Evolutionary conservation across 1,284 basidiomycete genomes (phyloP).

Genomic region (Leccinum solheimii): DNA sequence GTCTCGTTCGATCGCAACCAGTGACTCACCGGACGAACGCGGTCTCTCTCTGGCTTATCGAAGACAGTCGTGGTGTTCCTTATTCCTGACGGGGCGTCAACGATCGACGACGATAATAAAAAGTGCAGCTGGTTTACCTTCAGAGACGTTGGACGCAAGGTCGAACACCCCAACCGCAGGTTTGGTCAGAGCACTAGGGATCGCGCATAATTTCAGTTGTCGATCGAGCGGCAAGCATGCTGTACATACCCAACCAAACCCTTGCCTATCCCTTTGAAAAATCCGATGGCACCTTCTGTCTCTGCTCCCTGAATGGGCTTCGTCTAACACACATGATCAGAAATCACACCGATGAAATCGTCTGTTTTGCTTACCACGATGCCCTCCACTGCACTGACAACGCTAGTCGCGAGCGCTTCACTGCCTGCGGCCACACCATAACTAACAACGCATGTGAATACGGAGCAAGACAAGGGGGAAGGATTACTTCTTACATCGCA

Average conservation of each 20-base stretch:
- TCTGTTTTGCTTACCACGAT: slow-evolving; percentile 66
- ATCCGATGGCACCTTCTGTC: slow-evolving; percentile 90
- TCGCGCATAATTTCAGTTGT: slow-evolving; percentile 15
- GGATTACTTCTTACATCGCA: slow-evolving; percentile 69
- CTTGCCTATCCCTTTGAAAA: slow-evolving; percentile 98
- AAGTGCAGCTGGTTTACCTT: slow-evolving; percentile 52
- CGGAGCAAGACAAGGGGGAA: slow-evolving; percentile 1
- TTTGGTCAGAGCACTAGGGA: slow-evolving; percentile 83
- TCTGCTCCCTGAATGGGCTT: slow-evolving; percentile 98
- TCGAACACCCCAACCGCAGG: slow-evolving; percentile 97
- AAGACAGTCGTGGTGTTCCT: slow-evolving; percentile 99
- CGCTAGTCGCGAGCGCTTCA: slow-evolving; percentile 90
- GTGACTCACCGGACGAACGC: slow-evolving; percentile 71
- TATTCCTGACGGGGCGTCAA: slow-evolving; percentile 53
- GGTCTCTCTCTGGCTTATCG: slow-evolving; percentile 89
- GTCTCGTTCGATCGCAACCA: neutral
- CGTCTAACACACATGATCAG: slow-evolving; percentile 48
- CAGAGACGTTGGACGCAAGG: slow-evolving; percentile 92
- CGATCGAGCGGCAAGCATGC: slow-evolving; percentile 4
- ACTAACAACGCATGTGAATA: slow-evolving; percentile 41
- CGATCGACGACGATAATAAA: neutral
- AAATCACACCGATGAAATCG: neutral
- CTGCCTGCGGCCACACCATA: slow-evolving; percentile 95
- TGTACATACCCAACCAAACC: slow-evolving; percentile 86
- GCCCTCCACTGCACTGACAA: slow-evolving; percentile 96